Base-by-base conservation (phyloP, 306 rosid genomes). In the Castanea crenata region DNA sequence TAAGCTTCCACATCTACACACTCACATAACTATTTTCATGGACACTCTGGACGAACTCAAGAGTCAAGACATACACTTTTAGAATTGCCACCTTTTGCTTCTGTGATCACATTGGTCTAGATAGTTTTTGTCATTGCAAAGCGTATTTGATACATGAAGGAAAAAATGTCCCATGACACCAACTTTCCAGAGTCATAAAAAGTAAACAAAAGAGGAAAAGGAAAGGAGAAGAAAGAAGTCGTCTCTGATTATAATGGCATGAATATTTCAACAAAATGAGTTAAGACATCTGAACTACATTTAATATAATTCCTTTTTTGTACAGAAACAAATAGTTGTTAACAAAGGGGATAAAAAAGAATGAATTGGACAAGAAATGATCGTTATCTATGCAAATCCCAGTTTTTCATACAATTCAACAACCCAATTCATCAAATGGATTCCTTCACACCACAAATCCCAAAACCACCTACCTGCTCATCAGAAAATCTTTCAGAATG, bases 401-500 rank as follows among this genome's bases (percentile, higher is more conserved):
- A 46, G 31, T 27, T 27, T 29, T 63, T 29, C 72, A 70, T 52
- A 34, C 78, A 77, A 78, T 55, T 21, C 59, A 74, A 25, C 71
- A 82, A 71, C 55, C 21, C 10, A 49, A 74, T 71, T 56, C 46
- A 62, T 65, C n/a, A 76, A 69, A 55, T 1, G 20, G 35, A 35
- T 58, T 69, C 16, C 75, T 65, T 70, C 57, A 29, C 51, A 56
- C 49, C 55, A 74, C 44, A 69, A 69, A 21, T 31, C 25, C 49
- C 3, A 74, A 29, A 56, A 78, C 27, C 71, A 56, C 80, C 75
- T n/a, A 89, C 93, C 93, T 91, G 96, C 35, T 91, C 94, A 77
- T 91, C 94, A 13, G 87, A 91, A 76, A 93, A 91, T 52, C 96
- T 91, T 79, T 91, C 97, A n/a, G 94, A 92, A 27, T 83, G 87